Percentiles rank a stretch among this genome's conserved stretches.
Evolutionary conservation across 2,329 filamentous ascomycete species (phyloP).

Genomic region (Cercospora canescens): DNA sequence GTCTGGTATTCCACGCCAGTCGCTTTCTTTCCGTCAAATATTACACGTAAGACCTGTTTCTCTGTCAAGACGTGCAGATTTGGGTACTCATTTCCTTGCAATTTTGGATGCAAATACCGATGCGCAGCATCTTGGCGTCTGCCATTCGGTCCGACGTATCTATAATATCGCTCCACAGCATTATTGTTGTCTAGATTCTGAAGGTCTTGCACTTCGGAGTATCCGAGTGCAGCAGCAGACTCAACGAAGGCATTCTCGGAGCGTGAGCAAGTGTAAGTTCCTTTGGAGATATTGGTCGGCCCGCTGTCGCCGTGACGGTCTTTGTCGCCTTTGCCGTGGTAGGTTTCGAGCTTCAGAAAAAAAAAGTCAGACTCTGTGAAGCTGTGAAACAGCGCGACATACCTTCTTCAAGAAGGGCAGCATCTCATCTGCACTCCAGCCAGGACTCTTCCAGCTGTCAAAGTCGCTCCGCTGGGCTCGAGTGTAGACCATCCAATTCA

Average conservation of each 20-base stretch:
- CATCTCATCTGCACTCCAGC: slow-evolving; percentile 56
- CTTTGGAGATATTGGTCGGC: slow-evolving; percentile 57
- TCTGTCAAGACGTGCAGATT: slow-evolving; percentile 62
- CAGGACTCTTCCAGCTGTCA: slow-evolving; percentile 54
- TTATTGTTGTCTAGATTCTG: slow-evolving; percentile 51
- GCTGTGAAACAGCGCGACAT: background rate
- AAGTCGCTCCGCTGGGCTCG: slow-evolving; percentile 50
- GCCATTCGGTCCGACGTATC: slow-evolving; percentile 53
- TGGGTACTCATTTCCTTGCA: slow-evolving; percentile 51
- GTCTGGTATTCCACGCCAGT: slow-evolving; percentile 59
- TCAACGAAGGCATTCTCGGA: slow-evolving; percentile 53
- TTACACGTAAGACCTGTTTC: slow-evolving; percentile 54
- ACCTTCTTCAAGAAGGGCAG: slow-evolving; percentile 56
- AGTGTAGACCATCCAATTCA: slow-evolving; percentile 47
- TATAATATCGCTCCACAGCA: slow-evolving; percentile 44
- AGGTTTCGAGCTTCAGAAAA: slow-evolving; percentile 53
- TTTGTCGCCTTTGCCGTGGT: slow-evolving; percentile 48
- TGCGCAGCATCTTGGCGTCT: slow-evolving; percentile 59
- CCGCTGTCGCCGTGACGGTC: slow-evolving; percentile 56
- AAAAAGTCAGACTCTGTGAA: background rate
- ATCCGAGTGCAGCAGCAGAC: slow-evolving; percentile 50
- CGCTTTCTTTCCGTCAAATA: slow-evolving; percentile 47
- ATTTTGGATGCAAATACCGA: slow-evolving; percentile 54
- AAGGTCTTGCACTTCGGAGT: slow-evolving; percentile 53
- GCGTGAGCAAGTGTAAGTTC: slow-evolving; percentile 43